Base-by-base conservation (phyloP, 108 stramenopile genomes). In the Aurantiochytrium sp. region DNA sequence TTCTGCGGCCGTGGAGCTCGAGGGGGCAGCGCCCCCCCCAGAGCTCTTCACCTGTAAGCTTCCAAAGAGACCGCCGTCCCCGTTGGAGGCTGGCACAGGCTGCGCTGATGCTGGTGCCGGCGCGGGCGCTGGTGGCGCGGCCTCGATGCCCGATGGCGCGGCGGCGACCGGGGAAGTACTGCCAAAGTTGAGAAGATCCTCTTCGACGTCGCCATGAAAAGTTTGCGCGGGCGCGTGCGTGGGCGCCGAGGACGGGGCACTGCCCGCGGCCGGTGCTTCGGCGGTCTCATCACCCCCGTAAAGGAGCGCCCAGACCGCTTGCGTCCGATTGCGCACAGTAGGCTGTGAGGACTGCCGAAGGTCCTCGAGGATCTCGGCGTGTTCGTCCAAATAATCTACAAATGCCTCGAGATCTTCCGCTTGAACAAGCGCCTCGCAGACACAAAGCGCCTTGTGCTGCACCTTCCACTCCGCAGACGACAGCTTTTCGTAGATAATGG, bases 301-400 rank as follows among this genome's bases (percentile, higher is more conserved):
- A 6, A 81, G 2, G 27, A 81, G 45, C 27, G 15, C 39, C 73
- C 73, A 81, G 6, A 81, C 73, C 36, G 6, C 32, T 24, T 81
- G 39, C 27, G 73, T 48, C 21, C 45, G 39, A 24, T 12, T 81
- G n/a, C 73, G 39, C 39, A 81, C 42, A 22, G 12, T 81, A 12
- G 73, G 36, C 24, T 81, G 73, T 6, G 42, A 17, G n/a, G 73
- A 81, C 42, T 17, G 42, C n/a, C 45, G 39, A 6, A 81, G 73
- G 42, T 81, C 73, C 45, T 81, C 73, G 6, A 81, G 42, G 24
- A 81, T 81, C 73, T 81, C 73, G n/a, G 73, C 73, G 30, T 81
- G 73, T 48, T 41, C 73, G 30, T 81, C 73, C 39, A 81, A 48
- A 48, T 81, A 81, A 30, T 81, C 73, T 41, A 81, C 73, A 48